These are phyloP conservation scores for Pestalotiopsis sp. DNA, from an alignment of 2,329 filamentous ascomycete species.

Conservation along the genomic window DNA sequence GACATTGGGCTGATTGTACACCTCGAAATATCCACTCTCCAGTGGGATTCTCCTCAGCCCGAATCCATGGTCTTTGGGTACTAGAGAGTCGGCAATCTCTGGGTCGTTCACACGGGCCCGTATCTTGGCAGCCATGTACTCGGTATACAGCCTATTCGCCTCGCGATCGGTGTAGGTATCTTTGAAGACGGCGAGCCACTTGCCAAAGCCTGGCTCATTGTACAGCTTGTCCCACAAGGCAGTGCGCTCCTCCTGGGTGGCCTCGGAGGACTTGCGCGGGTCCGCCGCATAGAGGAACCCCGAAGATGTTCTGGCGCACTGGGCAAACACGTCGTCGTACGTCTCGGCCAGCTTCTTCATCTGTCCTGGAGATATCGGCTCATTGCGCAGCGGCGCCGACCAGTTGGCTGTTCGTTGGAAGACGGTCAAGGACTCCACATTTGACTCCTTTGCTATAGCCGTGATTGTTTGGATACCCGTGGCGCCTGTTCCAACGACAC, in stretches of 20 bases:
- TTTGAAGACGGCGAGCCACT: constrained; percentile 13
- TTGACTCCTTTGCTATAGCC: constrained; percentile 21
- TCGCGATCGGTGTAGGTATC: constrained; percentile 13
- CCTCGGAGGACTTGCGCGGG: constrained; percentile 11
- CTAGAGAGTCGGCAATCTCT: constrained; percentile 7
- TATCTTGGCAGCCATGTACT: constrained; percentile 15
- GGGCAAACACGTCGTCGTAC: constrained; percentile 11
- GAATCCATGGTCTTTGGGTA: constrained; percentile 14
- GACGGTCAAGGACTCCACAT: constrained; percentile 17
- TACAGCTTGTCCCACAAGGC: constrained; percentile 15
- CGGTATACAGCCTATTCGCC: constrained; percentile 9
- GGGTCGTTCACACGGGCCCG: constrained; percentile 13
- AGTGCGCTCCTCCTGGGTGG: constrained; percentile 14
- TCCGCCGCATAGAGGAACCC: constrained; percentile 11
- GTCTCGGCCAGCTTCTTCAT: constrained; percentile 8
- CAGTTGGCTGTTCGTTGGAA: constrained; percentile 30
- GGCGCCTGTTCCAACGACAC: constrained; percentile 33
- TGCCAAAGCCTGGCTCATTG: constrained; percentile 10
- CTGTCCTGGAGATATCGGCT: constrained; percentile 16
- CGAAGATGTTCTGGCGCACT: constrained; percentile 7
- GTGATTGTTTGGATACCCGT: constrained; percentile 33
- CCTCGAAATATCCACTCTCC: constrained; percentile 14
- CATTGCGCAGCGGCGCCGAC: constrained; percentile 23
- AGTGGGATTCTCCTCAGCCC: constrained; percentile 2
- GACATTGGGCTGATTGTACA: constrained; percentile 13